Base-by-base conservation (phyloP, 2,329 filamentous ascomycete species). In the Penicillium sp. region DNA sequence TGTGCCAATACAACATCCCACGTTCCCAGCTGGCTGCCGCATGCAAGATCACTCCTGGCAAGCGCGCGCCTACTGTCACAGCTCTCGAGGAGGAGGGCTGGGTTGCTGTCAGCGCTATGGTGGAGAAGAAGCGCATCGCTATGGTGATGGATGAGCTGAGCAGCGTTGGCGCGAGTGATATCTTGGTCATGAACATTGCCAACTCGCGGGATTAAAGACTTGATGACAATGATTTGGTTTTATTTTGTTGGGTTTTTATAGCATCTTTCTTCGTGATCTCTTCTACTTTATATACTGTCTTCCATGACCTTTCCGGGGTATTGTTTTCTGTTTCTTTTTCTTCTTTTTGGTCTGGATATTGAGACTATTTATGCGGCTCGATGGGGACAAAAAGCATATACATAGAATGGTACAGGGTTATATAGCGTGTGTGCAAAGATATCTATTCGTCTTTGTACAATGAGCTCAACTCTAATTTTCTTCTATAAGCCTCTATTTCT, bases 51-150 rank as follows among this genome's bases (percentile, higher is more conserved):
- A 97, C 94, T 0, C 94, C 94, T 0, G 94, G 94, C 58, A 96
- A 94, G 78, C 88, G 94, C 47, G 92, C 94, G 2, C 90, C 94
- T 2, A 97, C 93, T 2, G 82, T 97, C 63, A 97, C 89, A n/a
- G 80, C 88, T 14, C 80, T 99, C 3, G 93, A 97, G 63, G 89
- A 90, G 68, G 85, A 90, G 52, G 89, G 87, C 50, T 97, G 93
- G 93, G 91, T 97, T 34, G 92, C 93, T n/a, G 88, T 97, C 59
- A 90, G 86, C 70, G 86, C 87, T 46, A 97, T 97, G 93, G 92
- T 96, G 7, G 86, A 91, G 79, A 90, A 90, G 78, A 93, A 90
- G 78, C 83, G 83, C 67, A 88, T 96, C 67, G 91, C 91, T 2
- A 79, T 84, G 7, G 89, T 89, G 35, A 97, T 97, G 92, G 92